Conservation (phyloP, 352 stramenopile species). For the Albugo candida region DNA sequence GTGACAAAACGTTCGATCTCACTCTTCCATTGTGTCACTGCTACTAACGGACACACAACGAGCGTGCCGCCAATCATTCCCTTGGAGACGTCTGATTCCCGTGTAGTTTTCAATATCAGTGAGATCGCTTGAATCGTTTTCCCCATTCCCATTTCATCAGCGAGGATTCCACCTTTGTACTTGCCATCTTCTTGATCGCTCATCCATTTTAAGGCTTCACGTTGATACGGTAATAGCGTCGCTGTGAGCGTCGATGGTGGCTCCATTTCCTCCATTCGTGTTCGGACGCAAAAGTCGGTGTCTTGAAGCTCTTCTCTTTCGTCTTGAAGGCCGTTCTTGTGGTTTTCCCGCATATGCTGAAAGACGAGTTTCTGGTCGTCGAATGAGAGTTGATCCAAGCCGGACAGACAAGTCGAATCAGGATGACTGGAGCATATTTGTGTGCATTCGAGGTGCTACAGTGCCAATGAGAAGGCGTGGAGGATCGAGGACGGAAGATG, state of each 20-base stretch:
- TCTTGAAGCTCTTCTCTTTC: constrained; percentile 45
- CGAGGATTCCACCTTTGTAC: constrained; percentile 90
- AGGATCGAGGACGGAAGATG: constrained; percentile 1
- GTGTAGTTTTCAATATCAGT: constrained; percentile 86
- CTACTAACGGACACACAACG: constrained; percentile 94
- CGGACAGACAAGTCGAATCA: neutral
- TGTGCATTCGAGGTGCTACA: constrained; percentile 23
- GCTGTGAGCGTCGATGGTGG: constrained; percentile 63
- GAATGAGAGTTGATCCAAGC: constrained; percentile 17
- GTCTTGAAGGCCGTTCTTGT: constrained; percentile 27
- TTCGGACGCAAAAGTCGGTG: constrained; percentile 53
- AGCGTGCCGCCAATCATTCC: constrained; percentile 74
- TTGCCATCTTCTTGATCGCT: constrained; percentile 77
- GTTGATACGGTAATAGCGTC: constrained; percentile 95
- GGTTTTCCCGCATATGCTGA: constrained; percentile 39
- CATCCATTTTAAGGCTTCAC: constrained; percentile 94
- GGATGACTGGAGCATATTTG: constrained; percentile 14
- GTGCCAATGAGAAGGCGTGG: neutral
- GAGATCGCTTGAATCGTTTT: constrained; percentile 97
- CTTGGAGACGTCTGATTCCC: constrained; percentile 7
- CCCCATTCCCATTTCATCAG: constrained; percentile 96
- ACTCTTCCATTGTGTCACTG: constrained; percentile 86
- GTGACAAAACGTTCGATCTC: constrained; percentile 88
- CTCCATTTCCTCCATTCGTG: constrained; percentile 37
- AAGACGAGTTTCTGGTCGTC: constrained; percentile 26